Evolutionary conservation across 1,284 basidiomycete species (phyloP), one percentile per base, ranked within the genome.

Genomic region (Ustilago xerochloae): DNA sequence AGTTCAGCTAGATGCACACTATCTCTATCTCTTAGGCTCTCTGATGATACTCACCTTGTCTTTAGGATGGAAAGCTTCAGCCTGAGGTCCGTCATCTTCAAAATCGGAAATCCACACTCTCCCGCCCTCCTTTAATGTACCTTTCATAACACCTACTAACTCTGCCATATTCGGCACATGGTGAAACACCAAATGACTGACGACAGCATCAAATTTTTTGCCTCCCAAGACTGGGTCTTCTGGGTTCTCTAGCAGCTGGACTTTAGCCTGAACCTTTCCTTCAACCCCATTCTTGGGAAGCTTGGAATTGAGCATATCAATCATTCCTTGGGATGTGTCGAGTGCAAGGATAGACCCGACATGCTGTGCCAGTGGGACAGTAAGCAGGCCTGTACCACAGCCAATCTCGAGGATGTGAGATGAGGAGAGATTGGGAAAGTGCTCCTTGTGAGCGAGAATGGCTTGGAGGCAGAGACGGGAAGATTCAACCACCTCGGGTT

Each of bases 151-250:
- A 3, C 43, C 16, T 5, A 75, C 60, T 22, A 70, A 29, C 15
- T 48, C 24, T 15, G 8, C 7, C 72, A 75, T 75, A 29, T 66
- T 20, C 2, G 74, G 74, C 0, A 76, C 62, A 29, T 73, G 74
- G 32, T 76, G 74, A 28, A 76, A 73, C 30, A 76, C 74, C 28
- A 76, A 39, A 47, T 76, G 74, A 38, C 63, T 67, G 16, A 76
- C 30, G 12, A 45, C 64, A 13, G 55, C 20, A 22, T 76, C 60
- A 33, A 73, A 76, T 29, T 55, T 47, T 20, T 46, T 43, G 0
- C 58, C 69, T 0, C 18, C 45, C 35, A 76, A 18, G 26, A 72
- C 64, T 0, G 36, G n/a, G 22, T 76, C 74, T 12, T 76, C 18
- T 20, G 74, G 18, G 29, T 49, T n/a, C n/a, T 76, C 58, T 8